A percentile compares a stretch with the other conserved stretches of the same genome.
Evolutionary conservation across 2,329 filamentous ascomycete genomes (phyloP).

Genomic region (Mariannaea sp.): DNA sequence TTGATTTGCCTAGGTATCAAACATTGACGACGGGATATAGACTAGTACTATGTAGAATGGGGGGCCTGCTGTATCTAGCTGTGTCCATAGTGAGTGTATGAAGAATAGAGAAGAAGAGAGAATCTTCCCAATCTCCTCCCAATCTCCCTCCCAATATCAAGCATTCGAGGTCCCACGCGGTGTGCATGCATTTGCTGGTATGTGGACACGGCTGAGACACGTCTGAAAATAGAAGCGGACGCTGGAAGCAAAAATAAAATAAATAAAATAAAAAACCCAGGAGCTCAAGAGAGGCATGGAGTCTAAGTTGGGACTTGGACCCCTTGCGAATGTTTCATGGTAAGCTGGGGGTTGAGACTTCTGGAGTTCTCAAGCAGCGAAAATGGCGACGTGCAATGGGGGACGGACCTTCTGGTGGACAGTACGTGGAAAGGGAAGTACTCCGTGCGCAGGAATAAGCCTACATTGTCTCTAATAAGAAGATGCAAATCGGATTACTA

Average conservation of each 20-base stretch:
- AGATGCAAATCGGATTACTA: too few relatives aligned
- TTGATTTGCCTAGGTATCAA: slow-evolving; percentile 1
- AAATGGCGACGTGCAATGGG: slow-evolving; percentile 1
- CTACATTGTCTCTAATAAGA: too few relatives aligned
- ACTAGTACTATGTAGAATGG: too few relatives aligned
- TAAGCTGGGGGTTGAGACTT: slow-evolving; percentile 25
- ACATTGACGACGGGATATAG: slow-evolving; percentile 2
- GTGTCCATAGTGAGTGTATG: background rate
- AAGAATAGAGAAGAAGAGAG: background rate
- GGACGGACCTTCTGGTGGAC: background rate
- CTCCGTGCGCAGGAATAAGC: too few relatives aligned
- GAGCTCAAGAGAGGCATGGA: background rate
- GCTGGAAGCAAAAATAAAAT: slow-evolving; percentile 10
- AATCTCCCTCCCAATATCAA: slow-evolving; percentile 3
- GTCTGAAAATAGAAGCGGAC: slow-evolving; percentile 32
- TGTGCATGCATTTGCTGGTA: slow-evolving; percentile 29
- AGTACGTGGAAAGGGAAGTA: too few relatives aligned
- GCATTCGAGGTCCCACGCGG: slow-evolving; percentile 18
- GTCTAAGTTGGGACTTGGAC: background rate
- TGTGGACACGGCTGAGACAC: slow-evolving; percentile 35
- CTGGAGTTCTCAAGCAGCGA: background rate
- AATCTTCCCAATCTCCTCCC: background rate
- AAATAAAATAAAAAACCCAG: too few relatives aligned
- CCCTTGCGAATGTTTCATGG: slow-evolving; percentile 33
- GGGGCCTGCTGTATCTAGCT: too few relatives aligned